phyloP scores from a whole-genome alignment of 805 yeast species.

The Cyberlindnera mrakii region DNA sequence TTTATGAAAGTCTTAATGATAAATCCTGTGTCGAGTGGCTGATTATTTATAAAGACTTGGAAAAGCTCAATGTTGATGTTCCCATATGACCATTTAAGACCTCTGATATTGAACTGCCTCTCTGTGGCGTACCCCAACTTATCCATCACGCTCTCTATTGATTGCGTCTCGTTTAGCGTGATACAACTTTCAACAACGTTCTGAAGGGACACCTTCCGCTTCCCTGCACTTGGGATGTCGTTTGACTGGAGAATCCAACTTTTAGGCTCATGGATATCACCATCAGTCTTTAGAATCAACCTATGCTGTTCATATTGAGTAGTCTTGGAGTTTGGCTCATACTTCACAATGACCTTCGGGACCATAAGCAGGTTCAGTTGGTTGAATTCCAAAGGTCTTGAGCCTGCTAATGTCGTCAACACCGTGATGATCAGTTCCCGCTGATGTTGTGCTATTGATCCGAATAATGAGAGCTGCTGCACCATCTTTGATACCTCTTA shows the following conservation, averaged over 20 bases:
- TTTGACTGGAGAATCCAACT: conserved; percentile 59
- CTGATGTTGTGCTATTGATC: conserved; percentile 12
- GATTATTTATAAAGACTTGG: conserved; percentile 33
- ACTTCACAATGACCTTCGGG: conserved; percentile 21
- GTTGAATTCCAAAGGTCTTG: conserved; percentile 7
- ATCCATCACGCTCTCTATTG: conserved; percentile 35
- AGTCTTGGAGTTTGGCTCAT: conserved; percentile 23
- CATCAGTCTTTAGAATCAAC: conserved; percentile 16
- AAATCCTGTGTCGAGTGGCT: conserved; percentile 33
- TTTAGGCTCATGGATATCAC: conserved; percentile 6
- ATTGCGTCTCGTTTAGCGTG: conserved; percentile 25
- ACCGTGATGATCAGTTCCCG: conserved; percentile 16
- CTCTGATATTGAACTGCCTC: conserved; percentile 55
- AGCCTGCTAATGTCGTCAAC: conserved; percentile 19
- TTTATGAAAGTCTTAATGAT: conserved; percentile 65
- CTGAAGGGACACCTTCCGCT: conserved; percentile 56
- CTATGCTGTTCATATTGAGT: conserved; percentile 23
- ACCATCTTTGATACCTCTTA: conserved; percentile 15
- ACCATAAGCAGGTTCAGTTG: conserved; percentile 15
- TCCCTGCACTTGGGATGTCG: conserved; percentile 77
- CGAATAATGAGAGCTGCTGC: conserved; percentile 22
- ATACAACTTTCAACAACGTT: conserved; percentile 52
- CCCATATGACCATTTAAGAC: conserved; percentile 51
- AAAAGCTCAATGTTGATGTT: conserved; percentile 57
- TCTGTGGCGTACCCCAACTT: conserved; percentile 69